Evolutionary conservation across 805 yeast species (phyloP).

Genomic region (Myxozyma neglecta): DNA sequence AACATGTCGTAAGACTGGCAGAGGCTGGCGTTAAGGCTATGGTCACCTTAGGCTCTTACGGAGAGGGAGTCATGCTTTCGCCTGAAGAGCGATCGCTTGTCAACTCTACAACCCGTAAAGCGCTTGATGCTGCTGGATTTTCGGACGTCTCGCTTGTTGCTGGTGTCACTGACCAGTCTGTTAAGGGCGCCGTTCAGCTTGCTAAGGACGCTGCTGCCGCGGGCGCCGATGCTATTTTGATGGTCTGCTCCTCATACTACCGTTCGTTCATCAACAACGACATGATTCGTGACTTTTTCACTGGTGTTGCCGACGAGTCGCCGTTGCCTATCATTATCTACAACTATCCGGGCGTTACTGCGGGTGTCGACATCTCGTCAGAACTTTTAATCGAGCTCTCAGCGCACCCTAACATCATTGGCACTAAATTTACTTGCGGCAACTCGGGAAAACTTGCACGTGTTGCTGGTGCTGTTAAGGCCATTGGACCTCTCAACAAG

Average conservation of each 20-base stretch:
- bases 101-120: slow-evolving; percentile 37
- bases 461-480: slow-evolving; percentile 18
- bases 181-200: slow-evolving; percentile 47
- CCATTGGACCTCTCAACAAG: slow-evolving; percentile 46
- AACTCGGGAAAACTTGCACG: slow-evolving; percentile 53
- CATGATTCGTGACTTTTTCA: slow-evolving; percentile 49
- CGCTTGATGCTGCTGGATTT: slow-evolving; percentile 43
- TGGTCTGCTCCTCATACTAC: slow-evolving; percentile 51
- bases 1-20: slow-evolving; percentile 48
- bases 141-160: slow-evolving; percentile 48
- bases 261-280: slow-evolving; percentile 48
- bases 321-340: slow-evolving; percentile 49
- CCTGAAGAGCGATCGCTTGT: slow-evolving; percentile 45
- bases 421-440: slow-evolving; percentile 47
- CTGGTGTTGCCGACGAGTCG: slow-evolving; percentile 47
- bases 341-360: slow-evolving; percentile 52
- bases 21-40: slow-evolving; percentile 51
- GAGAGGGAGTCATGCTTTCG: slow-evolving; percentile 54
- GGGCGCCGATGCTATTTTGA: slow-evolving; percentile 39
- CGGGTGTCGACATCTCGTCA: slow-evolving; percentile 45
- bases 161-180: slow-evolving; percentile 52
- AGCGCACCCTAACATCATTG: slow-evolving; percentile 48
- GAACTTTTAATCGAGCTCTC: slow-evolving; percentile 44
- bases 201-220: slow-evolving; percentile 36
- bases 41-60: slow-evolving; percentile 55